Conservation (phyloP, 2,329 filamentous ascomycete species). For the Erysiphe pisi region DNA sequence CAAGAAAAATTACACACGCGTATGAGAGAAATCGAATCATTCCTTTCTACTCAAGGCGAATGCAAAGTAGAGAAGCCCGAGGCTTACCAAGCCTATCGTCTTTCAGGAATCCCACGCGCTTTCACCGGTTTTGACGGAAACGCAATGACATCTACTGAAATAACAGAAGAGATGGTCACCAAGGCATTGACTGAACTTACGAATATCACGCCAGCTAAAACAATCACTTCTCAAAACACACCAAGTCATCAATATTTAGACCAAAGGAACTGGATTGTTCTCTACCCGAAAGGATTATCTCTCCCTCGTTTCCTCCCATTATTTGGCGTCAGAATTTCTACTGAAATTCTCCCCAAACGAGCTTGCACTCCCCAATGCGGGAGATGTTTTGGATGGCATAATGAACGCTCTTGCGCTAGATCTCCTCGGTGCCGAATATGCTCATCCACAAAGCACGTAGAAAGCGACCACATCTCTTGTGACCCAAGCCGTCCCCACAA, state of each 20-base stretch:
- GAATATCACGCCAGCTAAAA: no score
- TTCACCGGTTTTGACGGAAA: not conserved
- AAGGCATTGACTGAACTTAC: no score
- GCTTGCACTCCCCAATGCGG: not conserved
- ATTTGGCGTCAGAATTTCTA: not conserved
- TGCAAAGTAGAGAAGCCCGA: constrained; percentile 4
- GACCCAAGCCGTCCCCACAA: not conserved
- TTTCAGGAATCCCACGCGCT: not conserved
- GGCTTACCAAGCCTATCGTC: not conserved
- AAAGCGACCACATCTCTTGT: not conserved
- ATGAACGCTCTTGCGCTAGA: not conserved
- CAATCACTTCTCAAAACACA: no score
- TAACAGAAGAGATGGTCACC: no score
- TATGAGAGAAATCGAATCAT: not conserved
- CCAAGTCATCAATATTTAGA: not conserved
- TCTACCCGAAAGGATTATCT: not conserved
- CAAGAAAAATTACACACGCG: not conserved
- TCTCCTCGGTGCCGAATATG: not conserved
- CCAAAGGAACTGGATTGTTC: not conserved
- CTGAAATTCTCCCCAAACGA: not conserved
- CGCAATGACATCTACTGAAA: no score
- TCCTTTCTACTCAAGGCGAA: not conserved
- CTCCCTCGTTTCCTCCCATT: not conserved
- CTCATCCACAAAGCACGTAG: not conserved
- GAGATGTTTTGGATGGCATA: constrained; percentile 11